Base-by-base conservation (phyloP, 2,329 filamentous ascomycete genomes). In the Ilyonectria mors-panacis region DNA sequence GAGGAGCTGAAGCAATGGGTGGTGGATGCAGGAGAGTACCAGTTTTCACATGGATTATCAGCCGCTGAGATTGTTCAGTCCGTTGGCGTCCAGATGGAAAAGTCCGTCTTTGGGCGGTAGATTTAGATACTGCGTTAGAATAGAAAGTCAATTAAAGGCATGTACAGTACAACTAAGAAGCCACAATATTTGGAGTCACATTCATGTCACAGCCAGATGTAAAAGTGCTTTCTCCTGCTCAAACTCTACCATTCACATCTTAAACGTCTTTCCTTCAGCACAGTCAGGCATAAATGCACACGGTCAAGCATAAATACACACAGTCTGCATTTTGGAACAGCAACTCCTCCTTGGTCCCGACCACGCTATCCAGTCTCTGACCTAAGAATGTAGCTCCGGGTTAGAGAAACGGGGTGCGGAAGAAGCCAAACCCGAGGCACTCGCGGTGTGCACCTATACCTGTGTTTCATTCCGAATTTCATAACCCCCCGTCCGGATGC, bases 1-100 rank as follows among this genome's bases (percentile, higher is more conserved):
- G 70, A 75, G 15, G 37, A 42, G 0, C 19, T 23, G 19, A 61
- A 68, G 57, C 63, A 73, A 15, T 81, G 78, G 79, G 66, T 76
- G 8, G 62, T 81, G 1, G 67, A 73, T 0, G 70, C 62, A 2
- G 78, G 76, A 0, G 66, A 74, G 0, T 79, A 80, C 45, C 57
- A 33, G 1, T 73, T 81, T 33, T 76, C 59, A 0, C 48, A 78
- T 0, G 78, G 76, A 1, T 33, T 65, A 15, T 80, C 78, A 0
- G 73, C 76, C 0, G 69, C 70, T 0, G 72, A 80, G 4, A 62
- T 66, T 15, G 26, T 65, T 9, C 59, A 48, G 3, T 45, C 61
- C 4, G 6, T 9, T 0, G 12, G 42, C 0, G 33, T 69, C 1
- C 35, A 23, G 3, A 26, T 60, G 0, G 59, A 60, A 3, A 57